These are phyloP conservation scores for Sclerotinia sclerotiorum DNA, from an alignment of 2,329 filamentous ascomycete genomes.

Conservation along the genomic window DNA sequence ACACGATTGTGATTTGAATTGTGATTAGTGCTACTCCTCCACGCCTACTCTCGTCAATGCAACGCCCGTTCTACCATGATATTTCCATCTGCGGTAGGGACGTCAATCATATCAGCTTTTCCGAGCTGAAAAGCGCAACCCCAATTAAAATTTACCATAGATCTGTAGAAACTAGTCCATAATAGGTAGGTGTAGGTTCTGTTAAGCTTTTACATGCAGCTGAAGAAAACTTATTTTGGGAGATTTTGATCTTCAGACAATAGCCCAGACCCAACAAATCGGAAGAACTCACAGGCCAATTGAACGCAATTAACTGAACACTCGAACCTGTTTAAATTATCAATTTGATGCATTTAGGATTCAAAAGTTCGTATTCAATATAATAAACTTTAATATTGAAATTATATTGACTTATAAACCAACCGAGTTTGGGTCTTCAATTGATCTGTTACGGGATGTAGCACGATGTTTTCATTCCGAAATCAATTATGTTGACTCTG, in stretches of 20 bases:
- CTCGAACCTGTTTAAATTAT: too few relatives aligned
- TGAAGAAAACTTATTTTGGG: slow-evolving; percentile 5
- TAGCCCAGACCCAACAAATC: background rate
- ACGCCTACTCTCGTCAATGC: background rate
- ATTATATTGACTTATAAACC: too few relatives aligned
- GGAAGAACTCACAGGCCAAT: too few relatives aligned
- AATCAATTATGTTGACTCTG: too few relatives aligned
- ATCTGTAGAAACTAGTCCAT: background rate
- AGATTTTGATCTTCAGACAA: slow-evolving; percentile 1
- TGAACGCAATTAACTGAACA: too few relatives aligned
- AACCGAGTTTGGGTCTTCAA: too few relatives aligned
- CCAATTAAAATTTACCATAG: background rate
- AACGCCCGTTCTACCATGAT: background rate
- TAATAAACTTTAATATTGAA: too few relatives aligned
- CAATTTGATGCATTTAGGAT: too few relatives aligned
- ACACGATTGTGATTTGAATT: background rate
- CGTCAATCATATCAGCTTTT: background rate
- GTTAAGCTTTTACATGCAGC: background rate
- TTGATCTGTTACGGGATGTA: too few relatives aligned
- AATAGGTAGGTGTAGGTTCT: background rate
- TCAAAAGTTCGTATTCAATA: too few relatives aligned
- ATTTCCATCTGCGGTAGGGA: background rate
- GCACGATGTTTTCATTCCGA: too few relatives aligned
- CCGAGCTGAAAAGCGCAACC: background rate
- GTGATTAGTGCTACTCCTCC: slow-evolving; percentile 1